Conservation (phyloP, 2,329 filamentous ascomycete species). For the Epichloe sp. region DNA sequence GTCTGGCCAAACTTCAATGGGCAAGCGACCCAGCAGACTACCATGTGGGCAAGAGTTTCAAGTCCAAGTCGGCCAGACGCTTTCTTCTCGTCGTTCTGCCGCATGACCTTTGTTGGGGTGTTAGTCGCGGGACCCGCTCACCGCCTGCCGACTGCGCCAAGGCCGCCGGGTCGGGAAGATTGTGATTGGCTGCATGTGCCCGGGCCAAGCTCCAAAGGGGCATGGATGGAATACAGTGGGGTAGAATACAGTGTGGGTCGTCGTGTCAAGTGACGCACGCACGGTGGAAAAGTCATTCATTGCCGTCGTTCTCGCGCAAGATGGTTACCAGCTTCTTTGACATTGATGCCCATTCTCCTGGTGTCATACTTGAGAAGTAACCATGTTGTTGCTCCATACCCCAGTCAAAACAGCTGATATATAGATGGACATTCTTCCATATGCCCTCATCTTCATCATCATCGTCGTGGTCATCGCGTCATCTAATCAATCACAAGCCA, state of each 20-base stretch:
- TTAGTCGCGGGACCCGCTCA: conserved; percentile 10
- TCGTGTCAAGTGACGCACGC: not conserved
- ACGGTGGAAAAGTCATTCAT: not conserved
- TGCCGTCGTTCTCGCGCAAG: not conserved
- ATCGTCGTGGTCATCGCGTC: not conserved
- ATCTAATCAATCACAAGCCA: conserved; percentile 30
- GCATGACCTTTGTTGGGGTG: conserved; percentile 1
- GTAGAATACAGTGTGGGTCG: not conserved
- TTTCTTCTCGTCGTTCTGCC: conserved; percentile 1
- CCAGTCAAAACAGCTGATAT: not conserved
- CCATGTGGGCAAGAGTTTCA: not conserved
- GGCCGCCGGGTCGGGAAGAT: not conserved
- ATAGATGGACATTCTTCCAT: not conserved
- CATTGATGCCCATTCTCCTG: too few species aligned
- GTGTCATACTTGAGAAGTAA: too few species aligned
- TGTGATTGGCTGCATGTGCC: conserved; percentile 5
- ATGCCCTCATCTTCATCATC: not conserved
- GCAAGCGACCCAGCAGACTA: not conserved
- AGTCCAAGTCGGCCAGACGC: not conserved
- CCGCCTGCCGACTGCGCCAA: conserved; percentile 10
- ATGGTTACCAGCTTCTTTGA: too few species aligned
- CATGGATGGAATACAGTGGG: not conserved
- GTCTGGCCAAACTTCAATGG: not conserved
- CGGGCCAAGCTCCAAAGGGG: not conserved
- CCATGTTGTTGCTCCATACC: too few species aligned